Base-by-base conservation (phyloP, 2,329 filamentous ascomycete genomes). In the Penicillium sp. region DNA sequence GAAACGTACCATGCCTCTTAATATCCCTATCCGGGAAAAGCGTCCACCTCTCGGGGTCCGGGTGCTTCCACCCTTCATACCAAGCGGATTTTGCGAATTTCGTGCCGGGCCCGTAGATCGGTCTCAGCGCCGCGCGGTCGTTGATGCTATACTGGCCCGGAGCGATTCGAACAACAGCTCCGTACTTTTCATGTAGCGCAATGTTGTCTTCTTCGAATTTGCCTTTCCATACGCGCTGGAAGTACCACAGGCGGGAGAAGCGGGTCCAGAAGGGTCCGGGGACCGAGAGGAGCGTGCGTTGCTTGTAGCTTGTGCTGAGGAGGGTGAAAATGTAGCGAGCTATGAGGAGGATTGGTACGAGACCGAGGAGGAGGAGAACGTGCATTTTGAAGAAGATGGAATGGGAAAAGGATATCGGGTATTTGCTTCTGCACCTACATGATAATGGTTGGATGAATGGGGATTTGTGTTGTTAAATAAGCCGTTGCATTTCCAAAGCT, bases 111-210 rank as follows among this genome's bases (percentile, higher is more conserved):
- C 78, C 77, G 61, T 83, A 83, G 30, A 84, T 76, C 0, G 65
- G 71, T 58, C 79, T 81, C 2, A 77, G 64, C 0, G 79, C 81
- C 0, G 76, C 68, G 0, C 75, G 70, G 57, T 82, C 77, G 38
- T 74, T 74, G 62, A 85, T 73, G 41, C 78, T 82, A 58, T 83
- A 84, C 7, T 83, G 77, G 19, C 81, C 76, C 0, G 82, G 82
- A 0, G 79, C 81, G 58, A 84, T 78, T 0, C 83, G 79, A 0
- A 84, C 76, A n/a, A 85, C 70, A 0, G 74, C 63, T 0, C 80
- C 80, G 62, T 81, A 78, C 61, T 73, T 69, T 23, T 70, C 63
- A 58, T 83, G 81, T 1, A 83, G 71, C 0, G 61, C 62, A 65
- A 82, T 73, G 60, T 78, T 76, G 65, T 76, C 70, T 54, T 75